Evolutionary conservation across 1,284 basidiomycete genomes (phyloP).

Genomic region (Rhodofomes roseus): DNA sequence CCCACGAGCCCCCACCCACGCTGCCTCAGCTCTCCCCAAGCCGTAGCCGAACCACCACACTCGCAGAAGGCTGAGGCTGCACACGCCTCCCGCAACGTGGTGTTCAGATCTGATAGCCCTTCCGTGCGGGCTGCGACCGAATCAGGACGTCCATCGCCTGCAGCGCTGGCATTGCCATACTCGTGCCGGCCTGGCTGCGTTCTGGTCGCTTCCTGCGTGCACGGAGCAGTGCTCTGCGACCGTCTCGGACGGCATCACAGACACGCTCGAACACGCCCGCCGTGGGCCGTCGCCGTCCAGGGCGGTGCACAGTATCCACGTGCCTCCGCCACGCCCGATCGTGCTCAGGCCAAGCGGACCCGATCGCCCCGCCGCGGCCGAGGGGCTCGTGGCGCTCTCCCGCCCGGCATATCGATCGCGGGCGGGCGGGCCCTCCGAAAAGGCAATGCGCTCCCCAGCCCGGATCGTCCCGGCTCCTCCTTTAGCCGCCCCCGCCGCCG

Average conservation of each 20-base stretch:
- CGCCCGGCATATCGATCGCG: neutral
- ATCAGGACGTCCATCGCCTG: neutral
- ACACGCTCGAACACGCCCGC: neutral
- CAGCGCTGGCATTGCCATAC: neutral
- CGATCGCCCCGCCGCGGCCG: neutral
- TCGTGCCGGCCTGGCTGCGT: neutral
- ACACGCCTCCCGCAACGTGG: neutral
- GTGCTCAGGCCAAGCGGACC: neutral
- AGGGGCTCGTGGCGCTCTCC: neutral
- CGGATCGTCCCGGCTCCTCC: neutral
- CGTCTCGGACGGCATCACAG: neutral
- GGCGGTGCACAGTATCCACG: neutral
- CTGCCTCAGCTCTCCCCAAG: constrained; percentile 1
- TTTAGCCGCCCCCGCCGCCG: neutral
- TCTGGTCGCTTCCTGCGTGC: neutral
- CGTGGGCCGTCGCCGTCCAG: neutral
- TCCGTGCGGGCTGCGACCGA: neutral
- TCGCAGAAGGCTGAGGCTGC: neutral
- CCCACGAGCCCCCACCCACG: neutral
- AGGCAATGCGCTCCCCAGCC: neutral
- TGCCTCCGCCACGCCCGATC: neutral
- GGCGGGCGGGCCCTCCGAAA: neutral
- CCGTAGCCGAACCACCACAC: neutral
- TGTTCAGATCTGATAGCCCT: neutral
- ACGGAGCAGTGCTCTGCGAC: neutral